Evolutionary conservation across 2,329 filamentous ascomycete species (phyloP), one percentile per base, ranked within the genome.

Genomic region (Cercospora sp.): DNA sequence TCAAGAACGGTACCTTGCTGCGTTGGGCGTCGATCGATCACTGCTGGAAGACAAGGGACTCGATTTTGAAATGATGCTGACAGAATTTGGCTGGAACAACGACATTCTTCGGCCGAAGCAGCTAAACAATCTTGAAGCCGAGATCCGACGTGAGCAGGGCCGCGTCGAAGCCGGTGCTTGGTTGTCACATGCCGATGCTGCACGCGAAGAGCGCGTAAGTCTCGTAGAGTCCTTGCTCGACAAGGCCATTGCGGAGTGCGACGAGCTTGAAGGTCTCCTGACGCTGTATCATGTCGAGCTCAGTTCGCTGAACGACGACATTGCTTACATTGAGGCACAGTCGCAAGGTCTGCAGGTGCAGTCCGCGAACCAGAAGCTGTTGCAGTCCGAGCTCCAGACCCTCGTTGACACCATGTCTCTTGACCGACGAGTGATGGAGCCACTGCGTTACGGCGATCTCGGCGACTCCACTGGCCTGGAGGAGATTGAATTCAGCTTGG

Each of bases 311-410:
- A 93, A 94, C 66, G 94, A 98, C 60, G 95, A 99, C 75, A 96
- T 99, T 74, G 90, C 93, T 3, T 98, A 96, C 78, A 98, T 99
- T 72, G 95, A 99, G 82, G 93, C 95, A 1, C 95, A 99, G 80
- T 94, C 93, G 6, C 94, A 99, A 81, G 95, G 95, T 83, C 83
- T 99, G 58, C 95, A 99, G 76, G 94, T 99, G 6, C 95, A 98
- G 80, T 94, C 94, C 20, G 93, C 95, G 48, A 99, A 99, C 75
- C 95, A 99, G 78, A 97, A 97, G 79, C 86, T 97, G 30, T 86
- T 99, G 58, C 93, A 94, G 79, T 92, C 90, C 70, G 95, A 99
- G 79, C 86, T 99, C 1, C 89, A 96, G 78, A 91, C 90, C 36
- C 84, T 98, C n/a, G 86, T 99, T 26, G 90, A 94, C 73, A 97